phyloP scores from a whole-genome alignment of 208 protist species.

The Vickermania spadyakhi region DNA sequence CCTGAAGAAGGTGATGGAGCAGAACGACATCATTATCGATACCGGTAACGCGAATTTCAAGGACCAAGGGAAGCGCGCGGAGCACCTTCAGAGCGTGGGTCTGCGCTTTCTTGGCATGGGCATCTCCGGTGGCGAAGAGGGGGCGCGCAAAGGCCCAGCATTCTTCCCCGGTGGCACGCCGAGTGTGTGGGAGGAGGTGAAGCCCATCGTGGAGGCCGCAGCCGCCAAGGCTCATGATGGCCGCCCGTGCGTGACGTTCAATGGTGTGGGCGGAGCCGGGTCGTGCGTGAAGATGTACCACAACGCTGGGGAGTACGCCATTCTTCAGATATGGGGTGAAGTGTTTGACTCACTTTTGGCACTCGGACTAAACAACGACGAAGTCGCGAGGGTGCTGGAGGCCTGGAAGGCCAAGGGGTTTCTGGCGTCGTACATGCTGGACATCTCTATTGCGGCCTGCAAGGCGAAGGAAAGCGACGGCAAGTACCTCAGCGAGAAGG shows the following conservation, averaged over 20 bases:
- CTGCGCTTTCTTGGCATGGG: conserved; percentile 95
- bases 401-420: conserved; percentile 93
- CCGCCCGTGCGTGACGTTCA: conserved; percentile 91
- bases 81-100: conserved; percentile 74
- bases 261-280: conserved; percentile 95
- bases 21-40: conserved; percentile 94
- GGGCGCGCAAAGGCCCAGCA: conserved; percentile 96
- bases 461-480: conserved; percentile 83
- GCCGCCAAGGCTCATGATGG: conserved; percentile 93
- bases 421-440: conserved; percentile 96
- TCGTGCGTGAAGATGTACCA: conserved; percentile 99
- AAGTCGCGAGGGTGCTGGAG: conserved; percentile 88
- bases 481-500: conserved; percentile 90
- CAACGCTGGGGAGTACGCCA: conserved; percentile 99
- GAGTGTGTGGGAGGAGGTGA: conserved; percentile 89
- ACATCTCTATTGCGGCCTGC: conserved; percentile 96
- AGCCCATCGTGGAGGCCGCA: conserved; percentile 93
- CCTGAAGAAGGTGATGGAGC: conserved; percentile 66
- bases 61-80: conserved; percentile 89
- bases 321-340: conserved; percentile 97
- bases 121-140: conserved; percentile 98
- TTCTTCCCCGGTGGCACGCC: conserved; percentile 97
- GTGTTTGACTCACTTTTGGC: conserved; percentile 91
- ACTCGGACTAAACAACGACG: conserved; percentile 85
- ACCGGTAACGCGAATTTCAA: conserved; percentile 95